These are phyloP conservation scores for Nicotiana rustica DNA, from an alignment of 305 asterid genomes.

Conservation along the genomic window DNA sequence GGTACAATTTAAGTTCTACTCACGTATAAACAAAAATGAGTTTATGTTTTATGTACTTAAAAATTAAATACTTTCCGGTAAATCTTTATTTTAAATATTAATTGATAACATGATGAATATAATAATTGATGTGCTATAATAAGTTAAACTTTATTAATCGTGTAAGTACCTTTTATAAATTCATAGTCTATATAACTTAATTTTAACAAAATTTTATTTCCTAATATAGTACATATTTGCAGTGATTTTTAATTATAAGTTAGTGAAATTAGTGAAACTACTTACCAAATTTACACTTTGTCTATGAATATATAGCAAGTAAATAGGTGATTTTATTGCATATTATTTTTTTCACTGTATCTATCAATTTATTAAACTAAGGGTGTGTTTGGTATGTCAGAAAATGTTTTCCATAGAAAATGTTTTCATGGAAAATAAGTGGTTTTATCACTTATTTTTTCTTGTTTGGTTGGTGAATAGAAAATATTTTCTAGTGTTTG, in stretches of 20 bases:
- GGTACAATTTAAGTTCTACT: no score
- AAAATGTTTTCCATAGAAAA: no score
- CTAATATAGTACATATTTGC: not conserved
- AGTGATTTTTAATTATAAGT: no score
- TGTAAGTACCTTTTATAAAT: not conserved
- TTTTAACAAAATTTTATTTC: not conserved
- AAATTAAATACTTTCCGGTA: not conserved
- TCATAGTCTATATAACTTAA: no score
- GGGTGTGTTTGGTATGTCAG: no score
- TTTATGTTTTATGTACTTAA: not conserved
- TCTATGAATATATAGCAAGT: not conserved
- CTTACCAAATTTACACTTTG: no score
- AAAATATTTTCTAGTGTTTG: no score
- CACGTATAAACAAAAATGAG: not conserved
- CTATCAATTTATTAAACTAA: slow-evolving; percentile 12
- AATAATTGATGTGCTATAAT: fast-evolving
- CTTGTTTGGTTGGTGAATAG: no score
- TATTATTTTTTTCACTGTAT: not conserved
- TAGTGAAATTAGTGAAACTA: no score
- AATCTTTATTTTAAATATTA: not conserved
- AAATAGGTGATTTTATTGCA: not conserved
- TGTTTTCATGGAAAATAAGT: no score
- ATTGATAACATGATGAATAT: not conserved
- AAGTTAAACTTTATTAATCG: not conserved
- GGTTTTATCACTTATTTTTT: no score